These are phyloP conservation scores for Hypoxylon sp. DNA, from an alignment of 2,329 filamentous ascomycete genomes.

Conservation along the genomic window DNA sequence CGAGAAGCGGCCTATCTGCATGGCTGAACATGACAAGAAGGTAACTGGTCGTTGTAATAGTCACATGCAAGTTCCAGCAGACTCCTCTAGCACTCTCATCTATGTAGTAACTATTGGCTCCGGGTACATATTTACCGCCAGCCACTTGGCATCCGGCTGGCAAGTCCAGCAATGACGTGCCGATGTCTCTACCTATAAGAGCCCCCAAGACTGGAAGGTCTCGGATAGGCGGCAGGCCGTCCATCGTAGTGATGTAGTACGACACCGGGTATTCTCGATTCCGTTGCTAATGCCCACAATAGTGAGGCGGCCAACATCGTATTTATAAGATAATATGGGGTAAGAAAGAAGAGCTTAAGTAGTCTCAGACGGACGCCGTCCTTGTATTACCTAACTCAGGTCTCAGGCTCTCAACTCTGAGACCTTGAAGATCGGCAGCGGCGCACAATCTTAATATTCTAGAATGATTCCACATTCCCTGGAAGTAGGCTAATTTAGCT, in stretches of 20 bases:
- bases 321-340: conserved; percentile 1
- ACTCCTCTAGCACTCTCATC: background rate
- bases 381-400: conserved; percentile 1
- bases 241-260: conserved; percentile 27
- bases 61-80: background rate
- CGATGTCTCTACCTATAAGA: conserved; percentile 21
- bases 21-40: background rate
- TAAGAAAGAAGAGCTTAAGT: background rate
- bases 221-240: conserved; percentile 22
- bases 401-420: background rate
- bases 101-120: conserved; percentile 12
- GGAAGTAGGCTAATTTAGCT: conserved; percentile 20
- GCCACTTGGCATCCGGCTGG: conserved; percentile 16
- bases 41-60: conserved; percentile 12
- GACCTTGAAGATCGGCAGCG: conserved; percentile 13
- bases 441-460: conserved; percentile 28
- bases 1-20: background rate
- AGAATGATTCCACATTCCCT: conserved; percentile 33
- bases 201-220: conserved; percentile 13
- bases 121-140: conserved; percentile 17
- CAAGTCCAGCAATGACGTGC: conserved; percentile 16
- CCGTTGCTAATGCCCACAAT: conserved; percentile 3
- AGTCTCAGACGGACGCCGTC: background rate
- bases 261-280: conserved; percentile 18
- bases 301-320: no score